Base-by-base conservation (phyloP, 306 rosid genomes). In the Fragaria ananassa region DNA sequence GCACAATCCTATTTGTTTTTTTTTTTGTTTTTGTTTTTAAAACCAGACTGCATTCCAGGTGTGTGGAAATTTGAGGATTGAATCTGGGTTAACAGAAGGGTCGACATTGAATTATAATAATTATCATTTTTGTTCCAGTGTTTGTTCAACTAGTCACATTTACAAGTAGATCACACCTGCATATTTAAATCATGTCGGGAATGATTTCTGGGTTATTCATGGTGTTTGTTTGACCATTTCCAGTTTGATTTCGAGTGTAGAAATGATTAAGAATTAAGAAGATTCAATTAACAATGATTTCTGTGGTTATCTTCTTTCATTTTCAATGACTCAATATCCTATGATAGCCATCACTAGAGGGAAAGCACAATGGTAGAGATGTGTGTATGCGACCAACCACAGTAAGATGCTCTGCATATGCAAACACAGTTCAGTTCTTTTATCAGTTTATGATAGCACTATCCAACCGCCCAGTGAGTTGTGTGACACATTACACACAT, bases 381-480 rank as follows among this genome's bases (percentile, higher is more conserved):
- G 63, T 21, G 63, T 11, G 4, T 29, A 15, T 62, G 67, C 2
- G 50, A 69, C 39, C 37, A 56, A 73, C 31, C 58, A 23, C 34
- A 37, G 13, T 19, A 29, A 41, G 63, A 19, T 41, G 63, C 34
- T 23, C 0, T 56, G 34, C 63, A 54, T 54, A 54, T 54, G 8
- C 29, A 54, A 54, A 31, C 35, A 31, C 35, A 31, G 34, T 0
- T 29, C 34, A 0, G 3, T 29, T 29, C 34, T 31, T 31, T 31
- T 31, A 31, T 31, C 35, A 31, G 35, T 31, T 31, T 31, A 31
- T 31, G 35, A 31, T 31, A 31, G 27, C 61, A 23, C 23, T 71
- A 75, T 75, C 63, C 51, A 70, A 83, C 81, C 76, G 71, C 54
- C 83, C 64, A 3, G 53, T 35, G 61, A 9, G 8, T 65, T 65